phyloP scores from a whole-genome alignment of 352 stramenopile genomes.

The Phytophthora sansomeana region DNA sequence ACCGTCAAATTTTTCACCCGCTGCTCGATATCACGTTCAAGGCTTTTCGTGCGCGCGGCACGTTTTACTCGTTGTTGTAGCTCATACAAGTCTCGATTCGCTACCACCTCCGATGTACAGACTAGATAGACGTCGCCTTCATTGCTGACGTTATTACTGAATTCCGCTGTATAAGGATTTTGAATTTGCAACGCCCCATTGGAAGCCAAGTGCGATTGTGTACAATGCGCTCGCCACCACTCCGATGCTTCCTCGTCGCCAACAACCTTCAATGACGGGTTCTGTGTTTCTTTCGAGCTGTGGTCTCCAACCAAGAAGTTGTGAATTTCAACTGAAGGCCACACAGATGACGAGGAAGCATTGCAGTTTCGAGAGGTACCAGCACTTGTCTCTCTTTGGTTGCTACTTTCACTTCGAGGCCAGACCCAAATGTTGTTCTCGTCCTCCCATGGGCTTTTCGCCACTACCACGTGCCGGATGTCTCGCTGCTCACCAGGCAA shows the following conservation, averaged over 20 bases:
- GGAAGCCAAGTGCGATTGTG: constrained; percentile 48
- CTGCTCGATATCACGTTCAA: constrained; percentile 34
- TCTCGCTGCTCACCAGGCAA: constrained; percentile 54
- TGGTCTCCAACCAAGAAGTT: constrained; percentile 42
- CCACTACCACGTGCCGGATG: constrained; percentile 51
- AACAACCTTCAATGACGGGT: constrained; percentile 14
- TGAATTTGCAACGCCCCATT: constrained; percentile 18
- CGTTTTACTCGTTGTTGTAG: constrained; percentile 38
- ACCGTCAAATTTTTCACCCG: constrained; percentile 26
- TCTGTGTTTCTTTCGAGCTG: background rate
- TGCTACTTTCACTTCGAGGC: constrained; percentile 29
- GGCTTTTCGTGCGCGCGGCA: constrained; percentile 12
- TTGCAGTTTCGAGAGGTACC: background rate
- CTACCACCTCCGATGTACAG: constrained; percentile 57
- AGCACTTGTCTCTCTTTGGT: constrained; percentile 2
- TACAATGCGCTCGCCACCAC: constrained; percentile 72
- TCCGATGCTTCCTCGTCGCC: constrained; percentile 48
- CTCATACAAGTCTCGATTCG: constrained; percentile 54
- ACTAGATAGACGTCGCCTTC: constrained; percentile 36
- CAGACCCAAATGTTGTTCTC: constrained; percentile 61
- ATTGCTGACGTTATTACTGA: constrained; percentile 32
- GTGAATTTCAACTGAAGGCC: constrained; percentile 43
- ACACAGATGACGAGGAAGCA: background rate
- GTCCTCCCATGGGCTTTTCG: constrained; percentile 54
- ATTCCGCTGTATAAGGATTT: constrained; percentile 20